These are phyloP conservation scores for Beauveria scarabaeidicola DNA, from an alignment of 2,329 filamentous ascomycete species.

Conservation along the genomic window DNA sequence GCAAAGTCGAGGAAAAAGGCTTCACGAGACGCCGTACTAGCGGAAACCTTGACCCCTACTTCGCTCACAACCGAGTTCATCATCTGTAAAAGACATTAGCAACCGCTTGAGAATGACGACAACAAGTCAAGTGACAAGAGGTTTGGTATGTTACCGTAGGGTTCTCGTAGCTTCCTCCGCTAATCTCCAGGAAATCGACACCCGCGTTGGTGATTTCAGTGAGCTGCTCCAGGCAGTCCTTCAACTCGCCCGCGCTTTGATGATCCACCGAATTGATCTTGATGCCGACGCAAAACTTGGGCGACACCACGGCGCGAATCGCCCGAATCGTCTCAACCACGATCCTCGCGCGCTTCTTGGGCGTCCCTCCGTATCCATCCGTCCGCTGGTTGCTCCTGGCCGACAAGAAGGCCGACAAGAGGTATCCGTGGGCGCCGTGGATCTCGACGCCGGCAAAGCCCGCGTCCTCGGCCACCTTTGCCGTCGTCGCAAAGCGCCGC, in stretches of 20 bases:
- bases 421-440: slow-evolving; percentile 47
- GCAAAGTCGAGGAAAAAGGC: slow-evolving; percentile 63
- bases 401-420: slow-evolving; percentile 48
- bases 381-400: slow-evolving; percentile 40
- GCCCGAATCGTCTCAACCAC: slow-evolving; percentile 42
- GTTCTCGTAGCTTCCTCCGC: slow-evolving; percentile 52
- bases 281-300: slow-evolving; percentile 40
- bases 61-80: slow-evolving; percentile 10
- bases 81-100: background rate
- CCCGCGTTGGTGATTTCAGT: slow-evolving; percentile 36
- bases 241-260: slow-evolving; percentile 34
- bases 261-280: slow-evolving; percentile 52
- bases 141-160: too few relatives aligned
- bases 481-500: slow-evolving; percentile 42
- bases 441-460: slow-evolving; percentile 39
- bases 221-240: slow-evolving; percentile 51
- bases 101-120: too few relatives aligned
- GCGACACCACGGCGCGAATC: slow-evolving; percentile 28
- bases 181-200: slow-evolving; percentile 61
- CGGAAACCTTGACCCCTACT: slow-evolving; percentile 21
- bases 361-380: slow-evolving; percentile 47
- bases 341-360: slow-evolving; percentile 39
- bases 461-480: slow-evolving; percentile 37
- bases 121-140: too few relatives aligned
- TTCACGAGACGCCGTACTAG: slow-evolving; percentile 46